Conservation (phyloP, 768 basidiomycete genomes). For the Trametes meyenii region DNA sequence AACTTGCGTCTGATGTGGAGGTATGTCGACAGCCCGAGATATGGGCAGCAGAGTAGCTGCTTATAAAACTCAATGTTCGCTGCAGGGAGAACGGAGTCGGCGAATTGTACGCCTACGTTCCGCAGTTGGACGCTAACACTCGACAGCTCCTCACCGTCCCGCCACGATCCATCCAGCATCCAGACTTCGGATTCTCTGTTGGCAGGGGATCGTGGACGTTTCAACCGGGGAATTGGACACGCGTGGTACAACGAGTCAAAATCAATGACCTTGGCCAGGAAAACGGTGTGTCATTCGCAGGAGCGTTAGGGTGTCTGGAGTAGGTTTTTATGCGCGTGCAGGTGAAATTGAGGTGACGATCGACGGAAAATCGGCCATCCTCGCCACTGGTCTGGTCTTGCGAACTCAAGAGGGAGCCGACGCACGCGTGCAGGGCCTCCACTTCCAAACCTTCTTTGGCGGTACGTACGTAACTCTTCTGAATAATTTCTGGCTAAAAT, state of each 20-base stretch:
- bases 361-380: constrained; percentile 60
- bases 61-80: neutral
- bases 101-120: constrained; percentile 74
- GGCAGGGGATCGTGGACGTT: constrained; percentile 67
- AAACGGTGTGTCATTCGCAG: constrained; percentile 49
- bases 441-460: constrained; percentile 81
- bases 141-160: constrained; percentile 49
- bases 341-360: constrained; percentile 71
- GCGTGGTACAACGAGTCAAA: constrained; percentile 66
- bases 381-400: constrained; percentile 50
- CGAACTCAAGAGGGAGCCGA: constrained; percentile 39
- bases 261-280: constrained; percentile 62
- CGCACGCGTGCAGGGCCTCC: constrained; percentile 64
- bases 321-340: constrained; percentile 24
- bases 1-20: constrained; percentile 77
- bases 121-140: constrained; percentile 49
- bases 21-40: constrained; percentile 35
- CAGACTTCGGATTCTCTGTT: constrained; percentile 66
- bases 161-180: constrained; percentile 50
- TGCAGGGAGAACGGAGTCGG: constrained; percentile 54
- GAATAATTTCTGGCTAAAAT: neutral
- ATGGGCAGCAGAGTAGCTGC: too few relatives aligned
- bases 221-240: constrained; percentile 55
- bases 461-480: constrained; percentile 41
- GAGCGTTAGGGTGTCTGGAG: constrained; percentile 1